Evolutionary conservation across 495 filamentous ascomycete genomes (phyloP).

Genomic region (Aspergillus affinis): DNA sequence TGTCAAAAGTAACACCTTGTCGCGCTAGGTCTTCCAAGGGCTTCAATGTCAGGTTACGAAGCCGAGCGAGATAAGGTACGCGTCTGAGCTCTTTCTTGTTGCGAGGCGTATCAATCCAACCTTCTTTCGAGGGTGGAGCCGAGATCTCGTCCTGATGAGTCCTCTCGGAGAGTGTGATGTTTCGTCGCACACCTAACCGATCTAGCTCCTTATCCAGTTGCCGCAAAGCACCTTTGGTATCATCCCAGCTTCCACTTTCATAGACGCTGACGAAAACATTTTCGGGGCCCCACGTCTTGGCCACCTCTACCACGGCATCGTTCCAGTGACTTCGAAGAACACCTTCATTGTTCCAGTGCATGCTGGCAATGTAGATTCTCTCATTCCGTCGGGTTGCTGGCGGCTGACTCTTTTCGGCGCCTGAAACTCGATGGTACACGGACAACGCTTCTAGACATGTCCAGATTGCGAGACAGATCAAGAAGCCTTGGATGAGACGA

Average conservation of each 20-base stretch:
- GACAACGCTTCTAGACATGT: neutral
- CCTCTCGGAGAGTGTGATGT: slow-evolving; percentile 51
- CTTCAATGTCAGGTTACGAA: slow-evolving; percentile 59
- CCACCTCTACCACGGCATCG: slow-evolving; percentile 59
- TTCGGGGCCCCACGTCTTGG: slow-evolving; percentile 54
- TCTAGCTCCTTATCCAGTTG: slow-evolving; percentile 58
- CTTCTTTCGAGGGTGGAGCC: slow-evolving; percentile 35
- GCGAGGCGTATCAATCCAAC: slow-evolving; percentile 14
- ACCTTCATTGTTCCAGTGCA: slow-evolving; percentile 67
- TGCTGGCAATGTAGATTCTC: slow-evolving; percentile 63
- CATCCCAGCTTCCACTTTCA: slow-evolving; percentile 72
- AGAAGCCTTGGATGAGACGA: neutral
- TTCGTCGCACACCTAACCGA: slow-evolving; percentile 49
- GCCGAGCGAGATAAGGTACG: slow-evolving; percentile 65
- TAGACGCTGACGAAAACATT: slow-evolving; percentile 71
- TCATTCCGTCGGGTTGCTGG: slow-evolving; percentile 10
- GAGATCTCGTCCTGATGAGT: slow-evolving; percentile 57
- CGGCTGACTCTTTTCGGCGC: neutral
- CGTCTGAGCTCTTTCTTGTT: slow-evolving; percentile 53
- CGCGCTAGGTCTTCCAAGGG: slow-evolving; percentile 44
- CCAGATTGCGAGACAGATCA: neutral
- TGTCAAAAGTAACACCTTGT: slow-evolving; percentile 59
- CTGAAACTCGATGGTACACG: neutral
- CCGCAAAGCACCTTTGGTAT: slow-evolving; percentile 63
- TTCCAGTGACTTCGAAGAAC: slow-evolving; percentile 47